phyloP scores from a whole-genome alignment of 352 stramenopile genomes.

The Globisporangium lucens region DNA sequence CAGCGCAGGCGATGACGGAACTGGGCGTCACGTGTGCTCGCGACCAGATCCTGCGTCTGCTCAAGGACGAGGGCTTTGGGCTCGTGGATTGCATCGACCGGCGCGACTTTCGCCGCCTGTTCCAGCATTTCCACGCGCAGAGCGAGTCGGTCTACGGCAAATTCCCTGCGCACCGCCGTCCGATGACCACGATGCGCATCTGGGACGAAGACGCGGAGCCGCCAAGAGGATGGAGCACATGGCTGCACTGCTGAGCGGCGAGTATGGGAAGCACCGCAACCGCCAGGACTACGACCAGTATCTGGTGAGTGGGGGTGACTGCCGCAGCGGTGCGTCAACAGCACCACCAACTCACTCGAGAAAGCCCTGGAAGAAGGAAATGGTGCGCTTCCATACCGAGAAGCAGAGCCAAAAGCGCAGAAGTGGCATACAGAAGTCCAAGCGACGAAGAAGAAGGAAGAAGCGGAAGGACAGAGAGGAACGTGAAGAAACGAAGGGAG shows the following conservation, averaged over 20 bases:
- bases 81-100: slow-evolving; percentile 33
- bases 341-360: not conserved
- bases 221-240: slow-evolving; percentile 16
- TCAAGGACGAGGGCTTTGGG: slow-evolving; percentile 45
- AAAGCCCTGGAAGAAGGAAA: slow-evolving; percentile 12
- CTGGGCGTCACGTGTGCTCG: slow-evolving; percentile 55
- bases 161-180: slow-evolving; percentile 5
- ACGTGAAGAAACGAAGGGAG: slow-evolving; percentile 9
- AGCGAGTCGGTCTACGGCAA: slow-evolving; percentile 3
- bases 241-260: slow-evolving; percentile 19
- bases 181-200: not conserved
- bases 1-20: slow-evolving; percentile 67
- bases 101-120: slow-evolving; percentile 31
- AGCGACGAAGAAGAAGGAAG: not conserved
- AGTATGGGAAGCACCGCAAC: slow-evolving; percentile 31
- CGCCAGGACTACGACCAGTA: slow-evolving; percentile 54
- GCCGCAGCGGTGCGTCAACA: slow-evolving; percentile 4
- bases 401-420: not conserved
- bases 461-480: not conserved
- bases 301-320: slow-evolving; percentile 14
- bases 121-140: slow-evolving; percentile 41
- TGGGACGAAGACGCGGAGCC: slow-evolving; percentile 12
- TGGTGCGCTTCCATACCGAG: slow-evolving; percentile 8
- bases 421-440: not conserved
- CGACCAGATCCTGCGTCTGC: slow-evolving; percentile 56